These are phyloP conservation scores for Scutellaria galericulata DNA, from an alignment of 257 asterid genomes.

Conservation along the genomic window DNA sequence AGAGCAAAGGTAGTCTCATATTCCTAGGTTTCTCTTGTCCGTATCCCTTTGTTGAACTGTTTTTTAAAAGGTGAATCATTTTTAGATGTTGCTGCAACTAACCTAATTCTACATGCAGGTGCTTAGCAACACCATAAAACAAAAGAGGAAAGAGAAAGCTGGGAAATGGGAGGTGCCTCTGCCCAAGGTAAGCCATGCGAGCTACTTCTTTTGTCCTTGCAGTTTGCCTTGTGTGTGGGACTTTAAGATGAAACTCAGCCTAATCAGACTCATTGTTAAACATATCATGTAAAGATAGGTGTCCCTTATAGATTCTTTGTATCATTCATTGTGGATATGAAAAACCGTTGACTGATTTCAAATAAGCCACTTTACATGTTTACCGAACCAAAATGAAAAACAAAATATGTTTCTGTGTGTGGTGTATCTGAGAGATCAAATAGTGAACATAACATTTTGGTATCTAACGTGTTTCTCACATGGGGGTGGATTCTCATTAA, in stretches of 20 bases:
- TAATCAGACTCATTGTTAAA: not conserved
- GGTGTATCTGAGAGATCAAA: too few species aligned
- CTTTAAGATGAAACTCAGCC: not conserved
- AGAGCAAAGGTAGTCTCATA: not conserved
- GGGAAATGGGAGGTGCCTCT: conserved; percentile 99
- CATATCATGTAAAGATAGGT: too few species aligned
- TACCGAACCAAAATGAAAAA: too few species aligned
- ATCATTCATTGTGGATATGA: too few species aligned
- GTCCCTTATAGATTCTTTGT: too few species aligned
- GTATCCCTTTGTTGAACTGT: not conserved
- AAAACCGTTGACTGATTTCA: too few species aligned
- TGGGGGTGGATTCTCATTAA: too few species aligned
- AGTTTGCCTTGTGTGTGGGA: not conserved
- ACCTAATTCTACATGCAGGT: not conserved
- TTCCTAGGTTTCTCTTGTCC: conserved; percentile 11
- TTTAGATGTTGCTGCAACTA: not conserved
- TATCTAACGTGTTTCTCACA: too few species aligned
- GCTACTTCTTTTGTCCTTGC: conserved; percentile 11
- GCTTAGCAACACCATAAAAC: conserved; percentile 32
- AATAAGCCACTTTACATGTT: too few species aligned
- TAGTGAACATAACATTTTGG: too few species aligned
- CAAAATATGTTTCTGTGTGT: too few species aligned
- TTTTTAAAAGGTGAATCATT: too few species aligned
- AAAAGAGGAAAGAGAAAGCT: conserved; percentile 95
- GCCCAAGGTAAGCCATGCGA: conserved; percentile 68